Evolutionary conservation across 192 early-diverging fungal genomes (phyloP).

Genomic region (Piromyces sp.): DNA sequence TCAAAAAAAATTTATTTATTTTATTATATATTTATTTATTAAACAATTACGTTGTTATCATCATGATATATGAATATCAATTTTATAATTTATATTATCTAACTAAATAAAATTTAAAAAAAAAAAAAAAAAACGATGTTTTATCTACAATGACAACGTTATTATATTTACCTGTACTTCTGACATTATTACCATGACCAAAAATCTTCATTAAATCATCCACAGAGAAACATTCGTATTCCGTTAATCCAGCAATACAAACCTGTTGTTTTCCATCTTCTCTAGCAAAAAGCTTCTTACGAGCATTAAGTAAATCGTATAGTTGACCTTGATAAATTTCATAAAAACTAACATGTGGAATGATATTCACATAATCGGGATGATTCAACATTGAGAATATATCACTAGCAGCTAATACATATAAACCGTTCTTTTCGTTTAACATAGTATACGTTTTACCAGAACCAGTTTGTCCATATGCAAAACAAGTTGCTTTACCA

Average conservation of each 20-base stretch:
- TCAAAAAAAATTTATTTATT: neutral
- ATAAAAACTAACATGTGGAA: constrained; percentile 77
- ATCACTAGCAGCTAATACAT: constrained; percentile 79
- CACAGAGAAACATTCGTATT: constrained; percentile 72
- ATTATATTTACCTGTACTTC: constrained; percentile 64
- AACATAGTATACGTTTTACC: constrained; percentile 98
- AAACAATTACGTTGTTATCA: too few relatives aligned
- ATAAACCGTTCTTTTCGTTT: constrained; percentile 69
- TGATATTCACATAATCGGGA: constrained; percentile 53
- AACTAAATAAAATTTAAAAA: too few relatives aligned
- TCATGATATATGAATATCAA: too few relatives aligned
- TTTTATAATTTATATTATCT: too few relatives aligned
- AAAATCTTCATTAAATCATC: constrained; percentile 81
- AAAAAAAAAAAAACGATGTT: too few relatives aligned
- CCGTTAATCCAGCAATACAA: constrained; percentile 71
- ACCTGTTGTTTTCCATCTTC: constrained; percentile 94
- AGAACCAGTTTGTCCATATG: constrained; percentile 84
- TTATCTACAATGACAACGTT: too few relatives aligned
- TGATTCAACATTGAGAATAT: constrained; percentile 60
- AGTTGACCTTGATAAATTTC: constrained; percentile 96
- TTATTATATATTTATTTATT: neutral
- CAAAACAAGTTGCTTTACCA: constrained; percentile 97
- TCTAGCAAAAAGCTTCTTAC: constrained; percentile 82
- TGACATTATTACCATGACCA: constrained; percentile 69
- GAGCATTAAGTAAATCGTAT: constrained; percentile 78